A percentile compares a stretch with the other conserved stretches of the same genome.
Conservation (phyloP, 1,284 basidiomycete species). For the Cryptococcus sp. region DNA sequence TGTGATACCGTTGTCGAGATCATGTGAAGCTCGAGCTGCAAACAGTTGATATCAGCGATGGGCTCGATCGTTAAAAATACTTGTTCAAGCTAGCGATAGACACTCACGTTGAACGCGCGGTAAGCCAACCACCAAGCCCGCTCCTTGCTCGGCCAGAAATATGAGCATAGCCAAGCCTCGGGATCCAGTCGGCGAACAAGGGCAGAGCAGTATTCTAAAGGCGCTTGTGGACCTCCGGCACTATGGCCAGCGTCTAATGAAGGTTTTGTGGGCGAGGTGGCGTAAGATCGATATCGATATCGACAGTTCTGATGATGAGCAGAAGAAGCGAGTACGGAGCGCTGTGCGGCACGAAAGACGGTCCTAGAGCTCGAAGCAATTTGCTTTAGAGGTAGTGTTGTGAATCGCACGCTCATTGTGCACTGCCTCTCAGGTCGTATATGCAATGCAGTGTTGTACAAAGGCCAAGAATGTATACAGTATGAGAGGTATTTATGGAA, state of each 20-base stretch:
- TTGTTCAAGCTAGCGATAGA: too few relatives aligned
- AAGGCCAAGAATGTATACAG: too few relatives aligned
- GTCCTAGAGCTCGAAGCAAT: too few relatives aligned
- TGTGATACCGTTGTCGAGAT: slow-evolving; percentile 78
- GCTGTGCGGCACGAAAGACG: too few relatives aligned
- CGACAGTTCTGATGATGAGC: too few relatives aligned
- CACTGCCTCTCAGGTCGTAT: too few relatives aligned
- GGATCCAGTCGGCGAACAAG: slow-evolving; percentile 52
- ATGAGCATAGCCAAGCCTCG: slow-evolving; percentile 72
- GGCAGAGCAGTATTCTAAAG: slow-evolving; percentile 48
- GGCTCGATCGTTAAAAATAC: background rate
- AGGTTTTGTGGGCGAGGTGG: background rate
- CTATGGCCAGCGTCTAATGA: background rate
- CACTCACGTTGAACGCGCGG: slow-evolving; percentile 81
- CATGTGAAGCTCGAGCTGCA: slow-evolving; percentile 77
- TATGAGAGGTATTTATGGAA: too few relatives aligned
- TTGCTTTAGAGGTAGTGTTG: too few relatives aligned
- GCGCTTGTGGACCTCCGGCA: slow-evolving; percentile 41
- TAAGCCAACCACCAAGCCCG: slow-evolving; percentile 76
- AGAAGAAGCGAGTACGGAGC: too few relatives aligned
- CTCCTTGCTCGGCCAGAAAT: slow-evolving; percentile 70
- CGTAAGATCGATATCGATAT: background rate
- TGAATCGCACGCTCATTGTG: too few relatives aligned
- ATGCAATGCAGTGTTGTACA: too few relatives aligned
- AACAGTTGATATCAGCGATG: background rate